These are phyloP conservation scores for Trypanosoma cruzi DNA, from an alignment of 208 protist species.

Conservation along the genomic window DNA sequence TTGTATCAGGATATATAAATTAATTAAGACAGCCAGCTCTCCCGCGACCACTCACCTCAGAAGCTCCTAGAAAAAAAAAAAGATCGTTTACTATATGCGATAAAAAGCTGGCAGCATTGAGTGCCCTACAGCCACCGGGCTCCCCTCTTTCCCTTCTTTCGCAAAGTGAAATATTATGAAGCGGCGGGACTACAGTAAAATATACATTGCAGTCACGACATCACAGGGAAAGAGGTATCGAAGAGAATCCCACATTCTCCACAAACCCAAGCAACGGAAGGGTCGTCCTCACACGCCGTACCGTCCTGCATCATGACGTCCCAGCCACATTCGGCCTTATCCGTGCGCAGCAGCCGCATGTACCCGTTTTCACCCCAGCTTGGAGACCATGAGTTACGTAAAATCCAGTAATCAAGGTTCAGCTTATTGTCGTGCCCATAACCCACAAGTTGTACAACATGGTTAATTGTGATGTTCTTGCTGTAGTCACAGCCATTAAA, in stretches of 20 bases:
- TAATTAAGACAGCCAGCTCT: too few species aligned
- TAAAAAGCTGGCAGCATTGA: too few species aligned
- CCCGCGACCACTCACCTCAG: too few species aligned
- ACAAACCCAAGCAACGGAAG: constrained; percentile 55
- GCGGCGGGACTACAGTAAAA: too few species aligned
- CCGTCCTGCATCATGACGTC: constrained; percentile 52
- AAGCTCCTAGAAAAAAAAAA: too few species aligned
- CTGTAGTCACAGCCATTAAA: constrained; percentile 71
- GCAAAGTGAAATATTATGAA: too few species aligned
- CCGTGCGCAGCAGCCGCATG: constrained; percentile 63
- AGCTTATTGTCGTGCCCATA: constrained; percentile 60
- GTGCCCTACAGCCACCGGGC: too few species aligned
- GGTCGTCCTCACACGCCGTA: constrained; percentile 75
- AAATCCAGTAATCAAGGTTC: constrained; percentile 82
- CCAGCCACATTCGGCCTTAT: constrained; percentile 47
- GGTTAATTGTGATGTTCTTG: constrained; percentile 72
- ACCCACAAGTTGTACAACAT: constrained; percentile 86
- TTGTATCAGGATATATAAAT: too few species aligned
- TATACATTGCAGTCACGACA: background rate
- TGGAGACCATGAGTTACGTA: constrained; percentile 87
- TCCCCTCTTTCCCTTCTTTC: too few species aligned
- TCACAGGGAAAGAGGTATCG: constrained; percentile 48
- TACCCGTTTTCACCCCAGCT: constrained; percentile 83
- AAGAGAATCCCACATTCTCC: constrained; percentile 84
- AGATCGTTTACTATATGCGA: too few species aligned